Conservation (phyloP, 2,329 filamentous ascomycete genomes). For the Orbilia brochopaga region DNA sequence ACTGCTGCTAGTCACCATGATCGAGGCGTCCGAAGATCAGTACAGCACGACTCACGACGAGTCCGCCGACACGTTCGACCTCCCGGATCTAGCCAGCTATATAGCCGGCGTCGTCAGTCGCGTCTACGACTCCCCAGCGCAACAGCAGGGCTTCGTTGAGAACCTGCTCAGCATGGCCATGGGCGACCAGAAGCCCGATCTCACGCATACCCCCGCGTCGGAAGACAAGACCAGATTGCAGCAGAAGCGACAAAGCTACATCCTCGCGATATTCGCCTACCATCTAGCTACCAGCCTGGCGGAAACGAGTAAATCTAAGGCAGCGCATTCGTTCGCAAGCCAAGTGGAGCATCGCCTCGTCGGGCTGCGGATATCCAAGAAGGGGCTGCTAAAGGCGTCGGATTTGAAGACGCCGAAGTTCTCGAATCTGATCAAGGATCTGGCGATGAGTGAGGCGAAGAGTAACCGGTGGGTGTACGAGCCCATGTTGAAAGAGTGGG, state of each 20-base stretch:
- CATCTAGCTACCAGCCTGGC: constrained; percentile 34
- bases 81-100: constrained; percentile 32
- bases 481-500: constrained; percentile 49
- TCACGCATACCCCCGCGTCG: constrained; percentile 17
- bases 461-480: constrained; percentile 42
- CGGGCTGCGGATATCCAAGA: constrained; percentile 38
- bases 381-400: constrained; percentile 38
- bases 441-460: constrained; percentile 35
- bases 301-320: constrained; percentile 34
- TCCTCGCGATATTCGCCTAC: constrained; percentile 40
- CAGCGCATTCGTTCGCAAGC: constrained; percentile 17
- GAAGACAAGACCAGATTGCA: constrained; percentile 32
- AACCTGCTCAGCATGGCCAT: constrained; percentile 25
- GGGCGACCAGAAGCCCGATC: constrained; percentile 16
- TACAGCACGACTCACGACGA: neutral
- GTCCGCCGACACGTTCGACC: constrained; percentile 21
- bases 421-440: constrained; percentile 37
- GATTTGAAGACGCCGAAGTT: constrained; percentile 48
- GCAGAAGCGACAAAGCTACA: constrained; percentile 44
- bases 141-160: constrained; percentile 22
- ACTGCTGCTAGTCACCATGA: constrained; percentile 35
- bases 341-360: constrained; percentile 31
- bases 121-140: constrained; percentile 17
- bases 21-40: constrained; percentile 27
- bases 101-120: constrained; percentile 15